Evolutionary conservation across 1,139 yeast species (phyloP), one percentile per base, ranked within the genome.

Genomic region (Suhomyces ambrosiae): DNA sequence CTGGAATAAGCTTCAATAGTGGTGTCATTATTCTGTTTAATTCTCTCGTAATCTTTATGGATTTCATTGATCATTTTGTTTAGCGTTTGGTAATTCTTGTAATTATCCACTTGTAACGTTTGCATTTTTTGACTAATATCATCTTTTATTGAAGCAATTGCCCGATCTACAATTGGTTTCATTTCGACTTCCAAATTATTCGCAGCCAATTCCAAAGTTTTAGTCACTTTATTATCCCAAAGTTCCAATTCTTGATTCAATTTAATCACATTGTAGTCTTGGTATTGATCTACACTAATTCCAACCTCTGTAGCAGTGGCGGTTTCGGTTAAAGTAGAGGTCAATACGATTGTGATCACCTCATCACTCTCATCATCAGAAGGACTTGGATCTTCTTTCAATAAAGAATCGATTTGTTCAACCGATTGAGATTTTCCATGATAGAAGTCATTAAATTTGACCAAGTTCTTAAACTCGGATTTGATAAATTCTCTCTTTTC

Each of bases 21-120:
- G 11, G 56, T 51, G 38, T 64, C 60, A 14, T 69, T 70, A 12
- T 66, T 60, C 23, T 58, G 65, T 39, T 71, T 63, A 35, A 75
- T 71, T n/a, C 58, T 43, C 30, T 69, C 75, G 28, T 65, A 63
- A 38, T 72, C 74, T 45, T 76, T 72, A 50, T 79, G 72, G 38
- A 83, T 76, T 18, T 68, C 66, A 30, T 58, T 54, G 23, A 81
- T 74, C 46, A 72, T 61, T 32, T 58, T 57, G 46, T 76, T 73
- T 37, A 81, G 60, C 3, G 57, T 59, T 40, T 68, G 65, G 54
- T 79, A 81, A 30, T 71, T 69, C 12, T 53, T 46, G 44, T 71
- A 71, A 41, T 74, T 71, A 2, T 51, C 51, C n/a, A 51, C 55
- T 40, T 79, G 74, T 32, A 80, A 56, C 1, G 54, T 45, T 43